Evolutionary conservation across 306 rosid species (phyloP).

Genomic region (Fragaria vesca): DNA sequence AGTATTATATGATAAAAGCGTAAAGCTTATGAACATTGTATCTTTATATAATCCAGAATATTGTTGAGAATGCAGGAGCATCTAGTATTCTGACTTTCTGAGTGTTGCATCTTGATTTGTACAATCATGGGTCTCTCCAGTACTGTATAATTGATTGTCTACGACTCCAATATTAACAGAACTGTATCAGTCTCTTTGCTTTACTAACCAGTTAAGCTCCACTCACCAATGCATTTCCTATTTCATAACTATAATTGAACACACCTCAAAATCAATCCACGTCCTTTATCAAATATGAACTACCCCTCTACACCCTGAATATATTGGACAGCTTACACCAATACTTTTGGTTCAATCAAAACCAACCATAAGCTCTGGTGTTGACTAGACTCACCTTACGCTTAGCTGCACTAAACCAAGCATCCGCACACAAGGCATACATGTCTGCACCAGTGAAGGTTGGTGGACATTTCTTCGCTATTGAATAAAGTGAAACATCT

Average conservation of each 20-base stretch:
- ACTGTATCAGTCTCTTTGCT: neutral
- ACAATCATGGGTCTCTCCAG: neutral
- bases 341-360: neutral
- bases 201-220: neutral
- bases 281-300: neutral
- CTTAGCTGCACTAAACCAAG: conserved; percentile 96
- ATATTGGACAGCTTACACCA: conserved; percentile 1
- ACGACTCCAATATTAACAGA: neutral
- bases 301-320: neutral
- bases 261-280: neutral
- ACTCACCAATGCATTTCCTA: neutral
- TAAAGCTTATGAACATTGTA: neutral
- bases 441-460: conserved; percentile 96
- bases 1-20: neutral
- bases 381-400: conserved; percentile 54
- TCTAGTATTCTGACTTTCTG: neutral
- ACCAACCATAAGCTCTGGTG: conserved; percentile 6
- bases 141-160: neutral
- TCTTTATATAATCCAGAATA: neutral
- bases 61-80: neutral
- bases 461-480: conserved; percentile 80
- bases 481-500: conserved; percentile 67
- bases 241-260: neutral
- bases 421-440: conserved; percentile 97
- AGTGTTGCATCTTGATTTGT: neutral